Base-by-base conservation (phyloP, 1,139 yeast species). In the Diutina rugosa region DNA sequence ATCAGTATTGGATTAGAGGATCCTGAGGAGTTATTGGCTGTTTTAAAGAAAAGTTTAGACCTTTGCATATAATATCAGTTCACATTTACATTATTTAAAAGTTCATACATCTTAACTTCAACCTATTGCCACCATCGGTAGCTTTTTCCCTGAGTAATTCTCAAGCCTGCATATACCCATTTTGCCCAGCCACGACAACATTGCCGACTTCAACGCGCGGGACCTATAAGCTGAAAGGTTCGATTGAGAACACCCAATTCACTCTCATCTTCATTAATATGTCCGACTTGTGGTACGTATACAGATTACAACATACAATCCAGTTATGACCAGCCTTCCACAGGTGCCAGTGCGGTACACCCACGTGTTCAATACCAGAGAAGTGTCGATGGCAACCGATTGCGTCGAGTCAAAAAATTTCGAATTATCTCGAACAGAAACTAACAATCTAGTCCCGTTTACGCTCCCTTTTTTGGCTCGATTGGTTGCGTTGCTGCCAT, bases 401-500 rank as follows among this genome's bases (percentile, higher is more conserved):
- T 44, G 26, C 26, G 41, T 35, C 14, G 41, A 35, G 14, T 35
- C 41, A 12, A 35, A 35, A 18, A 35, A 35, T 35, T 35, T 12
- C 14, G 41, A 35, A 7, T 35, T 5, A 10, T 14, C 41, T 10
- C 32, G 21, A 26, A 26, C 30, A 26, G 16, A 14, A 5, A 9
- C 32, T 28, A 30, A 16, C 16, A 56, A 55, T 58, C 47, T 69
- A 83, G 89, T 72, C 90, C 90, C 67, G 89, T 84, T 73, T 84
- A 84, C 70, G 89, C 90, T 69, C 97, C 97, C 71, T 90, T 90
- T 78, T 89, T 90, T 72, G 97, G 97, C 71, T 91, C 97, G 65
- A 89, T 93, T 72, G 99, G 99, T 69, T 95, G 99, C 80, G 96
- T 99, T 60, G 91, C 98, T 58, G 98, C 99, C 73, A 93, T 95